A percentile compares a stretch with the other conserved stretches of the same genome.
phyloP scores from a whole-genome alignment of 768 basidiomycete genomes.

The Boletus rufocinnamomeus region DNA sequence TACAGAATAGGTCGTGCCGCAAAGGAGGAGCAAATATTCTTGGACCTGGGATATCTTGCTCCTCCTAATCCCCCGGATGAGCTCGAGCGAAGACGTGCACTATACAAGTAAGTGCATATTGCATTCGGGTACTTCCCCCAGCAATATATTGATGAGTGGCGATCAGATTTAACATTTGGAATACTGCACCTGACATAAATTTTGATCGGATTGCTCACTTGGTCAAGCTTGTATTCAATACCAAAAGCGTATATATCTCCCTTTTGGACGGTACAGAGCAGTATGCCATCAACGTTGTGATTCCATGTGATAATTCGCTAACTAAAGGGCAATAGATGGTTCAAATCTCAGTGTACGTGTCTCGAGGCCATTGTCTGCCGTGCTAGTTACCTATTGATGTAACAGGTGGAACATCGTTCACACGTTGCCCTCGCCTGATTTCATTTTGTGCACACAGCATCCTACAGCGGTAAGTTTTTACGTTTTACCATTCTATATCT shows the following conservation, averaged over 20 bases:
- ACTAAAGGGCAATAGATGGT: slow-evolving; percentile 56
- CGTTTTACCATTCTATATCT: neutral
- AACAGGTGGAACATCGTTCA: slow-evolving; percentile 48
- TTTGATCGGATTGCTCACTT: slow-evolving; percentile 94
- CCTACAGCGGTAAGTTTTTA: slow-evolving; percentile 59
- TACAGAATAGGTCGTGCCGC: slow-evolving; percentile 49
- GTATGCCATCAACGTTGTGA: slow-evolving; percentile 44
- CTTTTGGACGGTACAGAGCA: slow-evolving; percentile 84
- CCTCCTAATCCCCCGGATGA: slow-evolving; percentile 89
- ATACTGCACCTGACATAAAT: slow-evolving; percentile 82
- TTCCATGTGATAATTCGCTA: slow-evolving; percentile 9
- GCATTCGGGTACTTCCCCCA: neutral
- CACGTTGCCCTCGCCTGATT: slow-evolving; percentile 52
- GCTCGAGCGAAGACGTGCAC: slow-evolving; percentile 73
- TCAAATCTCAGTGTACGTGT: slow-evolving; percentile 81
- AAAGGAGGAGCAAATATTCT: slow-evolving; percentile 70
- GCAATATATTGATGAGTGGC: slow-evolving; percentile 3
- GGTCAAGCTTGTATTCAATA: slow-evolving; percentile 89
- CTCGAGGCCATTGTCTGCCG: neutral
- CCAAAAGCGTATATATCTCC: slow-evolving; percentile 81
- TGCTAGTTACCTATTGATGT: slow-evolving; percentile 3
- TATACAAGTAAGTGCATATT: slow-evolving; percentile 66
- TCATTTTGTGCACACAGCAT: slow-evolving; percentile 88
- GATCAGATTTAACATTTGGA: slow-evolving; percentile 83
- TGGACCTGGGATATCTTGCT: slow-evolving; percentile 65